Evolutionary conservation across 2,329 filamentous ascomycete genomes (phyloP).

Genomic region (Cercospora sp.): DNA sequence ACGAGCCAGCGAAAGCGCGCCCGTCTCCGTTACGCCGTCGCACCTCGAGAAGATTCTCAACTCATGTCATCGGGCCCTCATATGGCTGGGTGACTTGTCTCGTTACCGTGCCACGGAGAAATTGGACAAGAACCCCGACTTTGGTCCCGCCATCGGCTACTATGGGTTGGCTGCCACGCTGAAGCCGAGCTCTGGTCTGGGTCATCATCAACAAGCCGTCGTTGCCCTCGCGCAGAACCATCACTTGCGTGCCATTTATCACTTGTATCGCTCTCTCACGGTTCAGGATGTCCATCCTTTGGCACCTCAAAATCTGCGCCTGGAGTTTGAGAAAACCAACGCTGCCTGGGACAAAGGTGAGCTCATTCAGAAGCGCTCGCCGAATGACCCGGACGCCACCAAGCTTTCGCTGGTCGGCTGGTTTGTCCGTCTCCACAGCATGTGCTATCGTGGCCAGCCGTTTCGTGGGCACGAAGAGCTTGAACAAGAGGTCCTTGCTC

Average conservation of each 20-base stretch:
- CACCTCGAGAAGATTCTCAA: slow-evolving; percentile 63
- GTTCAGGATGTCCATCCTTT: slow-evolving; percentile 72
- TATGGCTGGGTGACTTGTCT: slow-evolving; percentile 85
- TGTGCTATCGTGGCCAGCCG: slow-evolving; percentile 74
- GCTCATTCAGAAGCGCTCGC: slow-evolving; percentile 45
- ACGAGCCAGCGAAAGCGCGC: slow-evolving; percentile 31
- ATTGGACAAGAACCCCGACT: slow-evolving; percentile 70
- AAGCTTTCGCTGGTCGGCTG: slow-evolving; percentile 70
- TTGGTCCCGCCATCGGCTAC: slow-evolving; percentile 77
- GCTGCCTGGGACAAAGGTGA: slow-evolving; percentile 58
- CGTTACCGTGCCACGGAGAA: slow-evolving; percentile 78
- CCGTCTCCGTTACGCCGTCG: slow-evolving; percentile 35
- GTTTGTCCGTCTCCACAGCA: slow-evolving; percentile 84
- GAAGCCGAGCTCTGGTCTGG: slow-evolving; percentile 73
- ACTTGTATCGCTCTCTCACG: slow-evolving; percentile 80
- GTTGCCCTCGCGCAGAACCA: slow-evolving; percentile 76
- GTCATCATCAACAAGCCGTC: slow-evolving; percentile 88
- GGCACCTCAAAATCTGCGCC: slow-evolving; percentile 73
- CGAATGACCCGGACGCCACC: slow-evolving; percentile 52
- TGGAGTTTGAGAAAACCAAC: slow-evolving; percentile 71
- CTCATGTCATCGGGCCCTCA: slow-evolving; percentile 79
- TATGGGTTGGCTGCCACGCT: slow-evolving; percentile 80
- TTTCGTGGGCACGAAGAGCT: slow-evolving; percentile 77
- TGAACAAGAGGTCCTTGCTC: slow-evolving; percentile 80
- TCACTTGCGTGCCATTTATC: slow-evolving; percentile 82